phyloP scores from a whole-genome alignment of 352 stramenopile genomes.

The Plasmopara halstedii region DNA sequence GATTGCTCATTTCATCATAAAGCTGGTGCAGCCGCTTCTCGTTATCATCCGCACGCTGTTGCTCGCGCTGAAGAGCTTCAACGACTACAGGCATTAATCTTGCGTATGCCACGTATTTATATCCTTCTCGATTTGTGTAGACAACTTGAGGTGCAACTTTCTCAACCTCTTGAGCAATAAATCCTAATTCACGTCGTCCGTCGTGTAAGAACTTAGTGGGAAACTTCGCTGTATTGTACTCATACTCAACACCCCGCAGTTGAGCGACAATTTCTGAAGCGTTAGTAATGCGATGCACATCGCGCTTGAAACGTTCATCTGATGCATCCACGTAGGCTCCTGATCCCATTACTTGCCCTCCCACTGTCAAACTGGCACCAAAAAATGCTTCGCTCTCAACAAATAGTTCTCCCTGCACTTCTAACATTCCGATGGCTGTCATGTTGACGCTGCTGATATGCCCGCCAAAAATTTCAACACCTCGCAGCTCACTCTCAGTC shows the following conservation, averaged over 20 bases:
- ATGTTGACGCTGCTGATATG: conserved; percentile 77
- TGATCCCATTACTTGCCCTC: conserved; percentile 85
- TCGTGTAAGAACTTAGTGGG: conserved; percentile 28
- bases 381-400: conserved; percentile 80
- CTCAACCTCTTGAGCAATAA: conserved; percentile 86
- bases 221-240: conserved; percentile 37
- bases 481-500: conserved; percentile 53
- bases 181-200: conserved; percentile 59
- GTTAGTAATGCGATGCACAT: conserved; percentile 44
- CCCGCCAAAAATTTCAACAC: conserved; percentile 65
- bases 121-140: conserved; percentile 48
- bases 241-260: conserved; percentile 68
- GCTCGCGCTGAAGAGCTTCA: conserved; percentile 62
- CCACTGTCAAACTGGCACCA: conserved; percentile 74
- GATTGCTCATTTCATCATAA: conserved; percentile 8
- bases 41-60: conserved; percentile 10
- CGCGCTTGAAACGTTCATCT: conserved; percentile 80
- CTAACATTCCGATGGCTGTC: conserved; percentile 55
- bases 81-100: conserved; percentile 71
- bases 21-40: conserved; percentile 12
- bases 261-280: conserved; percentile 35
- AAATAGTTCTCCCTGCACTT: conserved; percentile 76
- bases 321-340: conserved; percentile 89
- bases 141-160: conserved; percentile 77
- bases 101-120: conserved; percentile 86